These are phyloP conservation scores for Geranium incanum DNA, from an alignment of 441 rosid species.

Conservation along the genomic window DNA sequence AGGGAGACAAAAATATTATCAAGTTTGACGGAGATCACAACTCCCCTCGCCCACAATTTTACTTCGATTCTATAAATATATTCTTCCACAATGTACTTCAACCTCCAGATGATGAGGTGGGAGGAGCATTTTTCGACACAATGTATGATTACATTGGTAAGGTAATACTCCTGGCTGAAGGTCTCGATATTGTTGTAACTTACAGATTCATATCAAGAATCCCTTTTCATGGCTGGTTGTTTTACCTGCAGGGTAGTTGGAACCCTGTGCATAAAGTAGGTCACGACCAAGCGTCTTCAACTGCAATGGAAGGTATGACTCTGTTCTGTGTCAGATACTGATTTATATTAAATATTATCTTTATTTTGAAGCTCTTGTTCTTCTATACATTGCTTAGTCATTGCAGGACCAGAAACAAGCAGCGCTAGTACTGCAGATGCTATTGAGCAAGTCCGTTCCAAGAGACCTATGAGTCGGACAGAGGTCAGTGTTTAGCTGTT, in stretches of 20 bases:
- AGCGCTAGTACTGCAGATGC: slow-evolving; percentile 56
- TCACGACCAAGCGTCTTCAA: slow-evolving; percentile 40
- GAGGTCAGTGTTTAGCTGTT: slow-evolving; percentile 48
- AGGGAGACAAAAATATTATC: slow-evolving; percentile 99
- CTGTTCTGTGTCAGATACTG: slow-evolving; percentile 1
- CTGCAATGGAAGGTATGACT: slow-evolving; percentile 37
- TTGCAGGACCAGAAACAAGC: slow-evolving; percentile 46
- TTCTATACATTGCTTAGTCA: slow-evolving; percentile 16
- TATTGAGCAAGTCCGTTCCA: slow-evolving; percentile 57
- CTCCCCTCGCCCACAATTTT: slow-evolving; percentile 91
- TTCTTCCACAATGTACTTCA: slow-evolving; percentile 94
- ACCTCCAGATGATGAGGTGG: slow-evolving; percentile 82
- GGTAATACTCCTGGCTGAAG: slow-evolving; percentile 38
- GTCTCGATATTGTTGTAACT: slow-evolving; percentile 18
- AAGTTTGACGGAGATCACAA: slow-evolving; percentile 99
- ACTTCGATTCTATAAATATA: slow-evolving; percentile 90
- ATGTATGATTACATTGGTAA: slow-evolving; percentile 60
- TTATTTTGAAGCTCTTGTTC: slow-evolving; percentile 12
- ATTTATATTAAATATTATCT: slow-evolving; percentile 2
- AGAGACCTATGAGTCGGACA: slow-evolving; percentile 84
- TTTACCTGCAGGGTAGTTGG: slow-evolving; percentile 62
- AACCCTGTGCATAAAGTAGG: slow-evolving; percentile 39
- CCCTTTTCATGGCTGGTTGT: slow-evolving; percentile 27
- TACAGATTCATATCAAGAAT: slow-evolving; percentile 20
- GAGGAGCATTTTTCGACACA: slow-evolving; percentile 53